Conservation (phyloP, 1,139 yeast genomes). For the Sugiyamaella neomexicana region DNA sequence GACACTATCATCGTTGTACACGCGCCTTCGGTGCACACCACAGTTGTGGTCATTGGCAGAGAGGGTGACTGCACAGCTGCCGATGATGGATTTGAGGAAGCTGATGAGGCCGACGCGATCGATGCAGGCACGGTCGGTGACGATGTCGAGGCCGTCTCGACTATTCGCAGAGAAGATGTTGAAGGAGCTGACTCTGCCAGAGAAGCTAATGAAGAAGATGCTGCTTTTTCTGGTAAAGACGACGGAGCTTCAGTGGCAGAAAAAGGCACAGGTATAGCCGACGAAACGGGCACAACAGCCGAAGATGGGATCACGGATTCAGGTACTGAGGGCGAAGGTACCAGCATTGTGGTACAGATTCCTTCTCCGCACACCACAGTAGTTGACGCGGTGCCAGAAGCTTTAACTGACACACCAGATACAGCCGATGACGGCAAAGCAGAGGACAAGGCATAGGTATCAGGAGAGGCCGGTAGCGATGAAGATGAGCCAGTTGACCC, state of each 20-base stretch:
- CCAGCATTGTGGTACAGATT: slow-evolving; percentile 7
- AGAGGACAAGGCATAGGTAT: not conserved
- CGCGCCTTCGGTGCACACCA: slow-evolving; percentile 1
- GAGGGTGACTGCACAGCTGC: not conserved
- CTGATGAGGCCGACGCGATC: not conserved
- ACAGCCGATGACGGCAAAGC: not conserved
- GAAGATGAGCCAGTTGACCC: not conserved
- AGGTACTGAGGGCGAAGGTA: not conserved
- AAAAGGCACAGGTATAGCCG: too few species aligned
- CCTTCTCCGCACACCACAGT: slow-evolving; percentile 6
- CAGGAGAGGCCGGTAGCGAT: not conserved
- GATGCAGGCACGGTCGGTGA: not conserved
- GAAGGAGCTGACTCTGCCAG: not conserved
- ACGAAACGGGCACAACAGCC: too few species aligned
- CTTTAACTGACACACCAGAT: not conserved
- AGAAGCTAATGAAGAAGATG: not conserved
- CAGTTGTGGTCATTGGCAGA: not conserved
- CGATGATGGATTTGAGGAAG: not conserved
- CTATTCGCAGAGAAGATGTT: not conserved
- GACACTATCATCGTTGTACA: slow-evolving; percentile 7
- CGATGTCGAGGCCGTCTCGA: not conserved
- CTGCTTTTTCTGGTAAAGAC: not conserved
- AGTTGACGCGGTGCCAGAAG: slow-evolving; percentile 1
- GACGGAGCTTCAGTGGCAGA: too few species aligned
- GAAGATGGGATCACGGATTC: not conserved